Conservation (phyloP, 495 filamentous ascomycete species). For the Sphaerosporella brunnea region DNA sequence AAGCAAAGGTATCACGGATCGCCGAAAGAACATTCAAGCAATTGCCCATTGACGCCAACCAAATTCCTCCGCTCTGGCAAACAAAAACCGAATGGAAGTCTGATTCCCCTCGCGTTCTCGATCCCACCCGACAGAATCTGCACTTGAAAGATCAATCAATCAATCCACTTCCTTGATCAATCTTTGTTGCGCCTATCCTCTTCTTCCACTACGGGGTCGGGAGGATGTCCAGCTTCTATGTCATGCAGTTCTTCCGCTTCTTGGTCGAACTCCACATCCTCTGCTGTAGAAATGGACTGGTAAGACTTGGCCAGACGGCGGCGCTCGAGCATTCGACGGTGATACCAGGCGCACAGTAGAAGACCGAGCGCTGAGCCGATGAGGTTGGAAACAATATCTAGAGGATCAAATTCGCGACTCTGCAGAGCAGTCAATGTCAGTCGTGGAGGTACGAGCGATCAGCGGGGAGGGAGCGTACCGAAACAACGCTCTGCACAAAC, state of each 20-base stretch:
- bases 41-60: too few species aligned
- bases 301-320: slow-evolving; percentile 47
- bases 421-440: too few species aligned
- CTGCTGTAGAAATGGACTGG: slow-evolving; percentile 14
- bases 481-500: slow-evolving; percentile 56
- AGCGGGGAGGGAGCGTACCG: slow-evolving; percentile 7
- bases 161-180: too few species aligned
- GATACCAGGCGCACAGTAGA: slow-evolving; percentile 70
- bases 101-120: neutral
- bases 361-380: slow-evolving; percentile 56
- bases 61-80: too few species aligned
- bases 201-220: neutral
- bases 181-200: too few species aligned
- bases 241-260: slow-evolving; percentile 29
- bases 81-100: too few species aligned
- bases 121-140: neutral
- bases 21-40: too few species aligned
- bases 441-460: too few species aligned
- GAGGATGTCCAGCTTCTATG: slow-evolving; percentile 33
- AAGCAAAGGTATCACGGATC: too few species aligned
- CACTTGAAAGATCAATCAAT: too few species aligned
- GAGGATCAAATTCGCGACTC: slow-evolving; percentile 57
- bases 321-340: slow-evolving; percentile 85
- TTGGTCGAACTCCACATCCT: slow-evolving; percentile 11
- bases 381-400: slow-evolving; percentile 75